Base-by-base conservation (phyloP, 2,329 filamentous ascomycete genomes). In the Ophiocordyceps australis region DNA sequence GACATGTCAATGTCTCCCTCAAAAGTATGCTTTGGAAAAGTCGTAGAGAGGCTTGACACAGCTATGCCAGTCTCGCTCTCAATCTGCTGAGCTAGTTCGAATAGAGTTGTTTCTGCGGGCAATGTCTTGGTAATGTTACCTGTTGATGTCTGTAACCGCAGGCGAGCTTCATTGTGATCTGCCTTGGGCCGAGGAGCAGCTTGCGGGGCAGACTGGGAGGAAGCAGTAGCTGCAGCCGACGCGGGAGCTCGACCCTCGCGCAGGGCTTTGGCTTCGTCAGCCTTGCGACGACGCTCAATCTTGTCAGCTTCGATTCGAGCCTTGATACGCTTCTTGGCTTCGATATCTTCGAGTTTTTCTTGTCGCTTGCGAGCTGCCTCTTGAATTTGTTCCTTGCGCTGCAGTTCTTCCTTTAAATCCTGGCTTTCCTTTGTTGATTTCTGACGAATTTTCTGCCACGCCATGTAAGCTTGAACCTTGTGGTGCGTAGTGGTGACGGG, bases 251-350 rank as follows among this genome's bases (percentile, higher is more conserved):
- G 61, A n/a, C 86, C 85, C 37, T 83, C 80, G n/a, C 86, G 68
- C 28, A 71, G 69, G 1, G 85, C 85, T 55, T 86, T 92, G 39
- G 82, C 79, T 30, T 71, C 62, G 42, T 93, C 89, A 4, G 81
- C 75, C 48, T 89, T 92, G 35, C 76, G 65, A 35, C 79, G 74
- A 28, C 89, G 73, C 41, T 86, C 83, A 38, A 81, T 78, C 59
- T 91, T 94, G 56, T 95, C 85, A 10, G 79, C 85, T 38, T 89
- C 85, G 35, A 98, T 93, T 62, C 85, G 85, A 29, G 82, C 85
- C 54, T 83, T 76, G 48, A 94, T 86, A 19, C 79, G 71, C 51
- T 76, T 80, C 60, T 86, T 89, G 9, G 82, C 86, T 22, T 82
- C 81, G 7, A 76, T 50, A 27, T 95, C 89, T 11, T 77, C 81